Base-by-base conservation (phyloP, 345 rosid genomes). In the Linum usitatissimum region DNA sequence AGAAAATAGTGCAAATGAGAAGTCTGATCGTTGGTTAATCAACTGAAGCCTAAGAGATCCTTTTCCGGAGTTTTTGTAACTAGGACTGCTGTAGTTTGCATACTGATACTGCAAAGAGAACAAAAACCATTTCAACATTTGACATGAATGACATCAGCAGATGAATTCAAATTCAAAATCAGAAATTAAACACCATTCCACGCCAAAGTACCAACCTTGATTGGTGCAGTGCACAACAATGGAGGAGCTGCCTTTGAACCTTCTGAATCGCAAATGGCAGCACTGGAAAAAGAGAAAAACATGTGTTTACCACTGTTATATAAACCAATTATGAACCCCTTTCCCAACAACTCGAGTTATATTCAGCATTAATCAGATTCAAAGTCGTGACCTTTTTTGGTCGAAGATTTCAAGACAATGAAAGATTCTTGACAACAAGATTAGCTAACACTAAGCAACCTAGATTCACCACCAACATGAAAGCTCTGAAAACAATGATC, bases 21-120 rank as follows among this genome's bases (percentile, higher is more conserved):
- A 87, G 31, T 84, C 86, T 0, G 91, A 87, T 85, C 95, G 77
- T 67, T 87, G 95, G 73, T 83, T 87, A 72, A 85, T 80, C 72
- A 87, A 58, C 49, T 68, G 91, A 80, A 87, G 81, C 79, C 80
- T 85, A 83, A 85, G 65, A 15, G 60, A 71, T 56, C 88, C 95
- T 63, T 67, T 68, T 31, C 95, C 87, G 0, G 81, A 70, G 57
- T 28, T 38, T 53, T 56, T 78, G 74, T 87, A 87, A 10, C 67
- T 71, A 30, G 75, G 77, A 76, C 64, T 81, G 34, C 81, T 75
- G 71, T 76, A 77, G 75, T 83, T 84, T 62, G 95, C 90, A 79
- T 75, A 80, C 40, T 83, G 88, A 58, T 53, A 83, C 88, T 81
- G 86, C 61, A 65, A 74, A 48, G 31, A 53, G 64, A 39, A 12